Evolutionary conservation across 2,329 filamentous ascomycete genomes (phyloP), one percentile per base, ranked within the genome.

Genomic region (Botrytis porri): DNA sequence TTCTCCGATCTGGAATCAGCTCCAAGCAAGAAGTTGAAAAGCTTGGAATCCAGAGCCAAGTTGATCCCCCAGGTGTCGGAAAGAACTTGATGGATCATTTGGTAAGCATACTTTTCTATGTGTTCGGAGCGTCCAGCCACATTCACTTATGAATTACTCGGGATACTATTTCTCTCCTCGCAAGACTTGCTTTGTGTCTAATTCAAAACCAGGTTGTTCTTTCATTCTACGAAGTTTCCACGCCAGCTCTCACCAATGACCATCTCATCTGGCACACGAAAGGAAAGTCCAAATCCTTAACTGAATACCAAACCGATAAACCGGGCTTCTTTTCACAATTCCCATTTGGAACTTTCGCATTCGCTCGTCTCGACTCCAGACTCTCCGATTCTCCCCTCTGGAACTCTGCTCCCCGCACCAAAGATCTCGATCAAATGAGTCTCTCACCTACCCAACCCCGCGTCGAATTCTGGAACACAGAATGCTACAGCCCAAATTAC

Each of bases 1-100:
- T 88, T 1, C 85, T 86, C 78, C 81, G 87, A 0, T 86, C 84
- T 62, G 86, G 86, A 14, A 82, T 88, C 48, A 86, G 86, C 0
- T 82, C 84, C 1, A 81, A 81, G 4, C 77, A 80, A 1, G 82
- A 86, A 62, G 82, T 88, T 4, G 73, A 82, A 8, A 79, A 80
- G 29, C 82, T 84, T 69, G 80, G 83, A 37, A 87, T 88, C 48
- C 10, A 54, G 25, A 78, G 81, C 0, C 76, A 86, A 3, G 75
- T 87, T 5, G 81, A 82, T 51, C 82, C 85, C 4, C 84, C 84
- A 0, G 85, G 85, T 3, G 87, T 88, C 1, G 87, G 86, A 9
- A 81, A 86, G 75, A 85, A 86, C 69, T 82, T 88, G 74, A 83
- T 84, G 71, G 86, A 88, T 70, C 82, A 83, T 62, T 48, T 51